These are phyloP conservation scores for Solanum peruvianum DNA, from an alignment of 257 asterid species.

Conservation along the genomic window DNA sequence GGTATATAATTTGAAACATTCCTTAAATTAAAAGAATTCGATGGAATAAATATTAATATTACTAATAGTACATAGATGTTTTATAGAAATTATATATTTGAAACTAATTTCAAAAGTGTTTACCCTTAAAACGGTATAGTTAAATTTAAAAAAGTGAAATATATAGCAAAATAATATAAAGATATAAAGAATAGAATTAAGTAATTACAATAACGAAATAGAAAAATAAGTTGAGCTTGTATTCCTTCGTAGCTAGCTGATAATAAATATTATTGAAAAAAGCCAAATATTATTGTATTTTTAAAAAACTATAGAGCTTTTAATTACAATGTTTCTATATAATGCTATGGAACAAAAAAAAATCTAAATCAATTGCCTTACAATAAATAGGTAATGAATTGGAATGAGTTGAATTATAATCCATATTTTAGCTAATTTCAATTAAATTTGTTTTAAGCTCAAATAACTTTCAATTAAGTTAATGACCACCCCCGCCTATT, in stretches of 20 bases:
- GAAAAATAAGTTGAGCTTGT: neutral
- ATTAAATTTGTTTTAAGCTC: rapidly evolving
- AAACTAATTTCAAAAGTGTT: neutral
- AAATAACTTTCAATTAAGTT: too few species aligned
- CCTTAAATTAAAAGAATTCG: neutral
- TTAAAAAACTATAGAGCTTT: neutral
- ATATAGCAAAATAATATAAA: too few species aligned
- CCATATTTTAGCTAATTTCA: too few species aligned
- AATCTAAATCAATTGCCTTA: neutral
- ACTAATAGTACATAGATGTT: neutral
- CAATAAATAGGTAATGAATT: neutral
- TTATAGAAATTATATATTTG: neutral
- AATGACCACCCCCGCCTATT: too few species aligned
- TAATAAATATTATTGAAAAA: neutral
- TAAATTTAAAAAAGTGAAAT: neutral
- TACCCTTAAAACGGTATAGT: neutral
- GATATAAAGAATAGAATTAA: neutral
- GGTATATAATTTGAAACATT: neutral
- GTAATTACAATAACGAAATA: neutral
- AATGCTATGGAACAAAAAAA: neutral
- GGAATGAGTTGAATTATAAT: neutral
- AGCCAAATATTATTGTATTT: neutral
- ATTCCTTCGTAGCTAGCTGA: neutral
- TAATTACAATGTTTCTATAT: neutral
- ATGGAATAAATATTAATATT: neutral